Conservation (phyloP, 176 grass and related monocot genomes). For the Phoenix roebelenii region DNA sequence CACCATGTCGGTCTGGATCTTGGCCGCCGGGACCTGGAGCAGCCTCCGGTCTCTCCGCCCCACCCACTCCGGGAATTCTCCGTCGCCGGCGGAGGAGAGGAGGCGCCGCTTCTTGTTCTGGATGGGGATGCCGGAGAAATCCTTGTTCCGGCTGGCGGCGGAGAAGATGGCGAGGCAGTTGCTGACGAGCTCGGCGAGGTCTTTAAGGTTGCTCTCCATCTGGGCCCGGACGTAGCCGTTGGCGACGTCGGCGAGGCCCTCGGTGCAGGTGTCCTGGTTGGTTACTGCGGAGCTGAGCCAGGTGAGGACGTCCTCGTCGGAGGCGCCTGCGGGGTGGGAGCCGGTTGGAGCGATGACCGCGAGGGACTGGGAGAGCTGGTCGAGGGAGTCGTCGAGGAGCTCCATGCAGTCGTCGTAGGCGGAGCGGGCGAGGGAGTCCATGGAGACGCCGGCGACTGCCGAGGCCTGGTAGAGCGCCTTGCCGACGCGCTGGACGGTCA, state of each 20-base stretch:
- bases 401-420: constrained; percentile 53
- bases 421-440: constrained; percentile 14
- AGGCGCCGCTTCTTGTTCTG: constrained; percentile 27
- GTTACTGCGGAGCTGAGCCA: constrained; percentile 57
- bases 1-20: constrained; percentile 45
- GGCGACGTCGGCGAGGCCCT: constrained; percentile 26
- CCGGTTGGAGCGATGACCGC: background rate
- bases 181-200: constrained; percentile 39
- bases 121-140: constrained; percentile 27
- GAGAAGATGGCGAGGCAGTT: constrained; percentile 61
- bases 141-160: constrained; percentile 12
- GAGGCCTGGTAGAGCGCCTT: constrained; percentile 22
- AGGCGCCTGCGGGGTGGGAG: background rate
- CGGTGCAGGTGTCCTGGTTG: constrained; percentile 51
- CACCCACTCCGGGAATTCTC: constrained; percentile 42
- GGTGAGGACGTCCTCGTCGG: constrained; percentile 35
- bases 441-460: constrained; percentile 1
- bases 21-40: constrained; percentile 16
- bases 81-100: background rate
- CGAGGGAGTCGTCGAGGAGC: constrained; percentile 32
- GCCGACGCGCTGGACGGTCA: constrained; percentile 25
- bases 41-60: constrained; percentile 27
- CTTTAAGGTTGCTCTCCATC: constrained; percentile 28
- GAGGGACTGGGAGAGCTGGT: constrained; percentile 30
- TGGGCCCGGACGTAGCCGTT: constrained; percentile 16